These are phyloP conservation scores for Ophiostoma tasmaniense DNA, from an alignment of 2,329 filamentous ascomycete species.

Conservation along the genomic window DNA sequence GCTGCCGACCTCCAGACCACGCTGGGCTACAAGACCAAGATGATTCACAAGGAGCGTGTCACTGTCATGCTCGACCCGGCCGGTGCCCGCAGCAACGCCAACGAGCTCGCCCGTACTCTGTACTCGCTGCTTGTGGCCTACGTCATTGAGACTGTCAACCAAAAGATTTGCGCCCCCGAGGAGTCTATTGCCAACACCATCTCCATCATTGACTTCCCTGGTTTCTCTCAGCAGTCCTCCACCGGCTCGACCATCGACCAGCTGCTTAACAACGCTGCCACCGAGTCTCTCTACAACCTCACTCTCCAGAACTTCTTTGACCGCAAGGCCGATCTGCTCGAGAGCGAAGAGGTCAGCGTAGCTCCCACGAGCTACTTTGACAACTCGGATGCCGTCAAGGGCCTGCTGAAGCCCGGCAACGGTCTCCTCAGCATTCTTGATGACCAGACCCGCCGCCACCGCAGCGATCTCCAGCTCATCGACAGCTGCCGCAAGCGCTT, in stretches of 20 bases:
- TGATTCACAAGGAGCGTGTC: slow-evolving; percentile 91
- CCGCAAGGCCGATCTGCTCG: slow-evolving; percentile 82
- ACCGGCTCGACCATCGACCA: slow-evolving; percentile 85
- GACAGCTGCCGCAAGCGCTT: slow-evolving; percentile 90
- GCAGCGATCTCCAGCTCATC: slow-evolving; percentile 80
- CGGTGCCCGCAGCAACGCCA: slow-evolving; percentile 82
- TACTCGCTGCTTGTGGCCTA: slow-evolving; percentile 93
- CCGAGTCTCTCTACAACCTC: slow-evolving; percentile 85
- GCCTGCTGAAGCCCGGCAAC: slow-evolving; percentile 84
- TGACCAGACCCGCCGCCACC: slow-evolving; percentile 84
- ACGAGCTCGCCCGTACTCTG: slow-evolving; percentile 84
- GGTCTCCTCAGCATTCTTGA: slow-evolving; percentile 90
- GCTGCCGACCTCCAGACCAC: slow-evolving; percentile 76
- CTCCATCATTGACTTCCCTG: slow-evolving; percentile 92
- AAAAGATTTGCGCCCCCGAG: slow-evolving; percentile 76
- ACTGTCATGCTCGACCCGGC: slow-evolving; percentile 94
- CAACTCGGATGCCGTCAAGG: slow-evolving; percentile 89
- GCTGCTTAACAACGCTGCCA: slow-evolving; percentile 87
- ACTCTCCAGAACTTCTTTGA: slow-evolving; percentile 95
- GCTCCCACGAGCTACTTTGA: slow-evolving; percentile 95
- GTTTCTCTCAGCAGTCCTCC: slow-evolving; percentile 75
- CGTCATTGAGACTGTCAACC: slow-evolving; percentile 87
- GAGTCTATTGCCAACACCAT: slow-evolving; percentile 88
- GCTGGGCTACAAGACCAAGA: slow-evolving; percentile 93
- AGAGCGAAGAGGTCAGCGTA: slow-evolving; percentile 86